Evolutionary conservation across 2,329 filamentous ascomycete genomes (phyloP).

Genomic region (Tolypocladium pustulatum): DNA sequence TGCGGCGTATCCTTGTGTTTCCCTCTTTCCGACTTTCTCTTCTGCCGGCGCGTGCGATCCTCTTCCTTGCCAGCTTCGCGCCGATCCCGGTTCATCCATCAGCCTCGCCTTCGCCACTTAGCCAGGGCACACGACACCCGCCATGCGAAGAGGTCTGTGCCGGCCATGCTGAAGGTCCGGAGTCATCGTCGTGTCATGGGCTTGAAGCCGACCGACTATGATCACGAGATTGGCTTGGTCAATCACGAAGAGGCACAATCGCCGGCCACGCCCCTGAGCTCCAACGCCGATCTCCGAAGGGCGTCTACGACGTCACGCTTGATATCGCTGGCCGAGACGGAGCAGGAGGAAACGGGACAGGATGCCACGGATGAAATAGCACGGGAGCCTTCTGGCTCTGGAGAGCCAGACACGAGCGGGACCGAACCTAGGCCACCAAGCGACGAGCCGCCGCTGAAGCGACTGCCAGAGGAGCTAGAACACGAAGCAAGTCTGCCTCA

Average conservation of each 20-base stretch:
- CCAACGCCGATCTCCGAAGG: constrained; percentile 7
- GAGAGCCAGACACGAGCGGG: background rate
- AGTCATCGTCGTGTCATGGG: constrained; percentile 44
- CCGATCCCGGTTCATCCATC: background rate
- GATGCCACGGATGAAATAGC: background rate
- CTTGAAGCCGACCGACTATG: constrained; percentile 51
- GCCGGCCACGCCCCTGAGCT: constrained; percentile 10
- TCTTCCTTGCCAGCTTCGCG: background rate
- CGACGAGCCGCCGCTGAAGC: background rate
- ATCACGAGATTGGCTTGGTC: constrained; percentile 61
- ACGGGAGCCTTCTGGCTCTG: background rate
- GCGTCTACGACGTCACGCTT: constrained; percentile 7
- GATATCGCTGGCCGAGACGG: constrained; percentile 3
- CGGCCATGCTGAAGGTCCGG: constrained; percentile 23
- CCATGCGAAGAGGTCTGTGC: constrained; percentile 10
- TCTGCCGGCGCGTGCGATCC: background rate
- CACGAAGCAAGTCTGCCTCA: constrained; percentile 8
- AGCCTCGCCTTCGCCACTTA: background rate
- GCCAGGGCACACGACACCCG: background rate
- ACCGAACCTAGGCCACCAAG: background rate
- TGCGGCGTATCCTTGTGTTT: no score
- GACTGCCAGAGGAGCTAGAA: background rate
- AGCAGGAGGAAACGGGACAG: background rate
- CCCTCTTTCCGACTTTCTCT: background rate
- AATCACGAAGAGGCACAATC: constrained; percentile 34